Conservation (phyloP, 129 eudicot species). For the Helichrysum umbraculigerum region DNA sequence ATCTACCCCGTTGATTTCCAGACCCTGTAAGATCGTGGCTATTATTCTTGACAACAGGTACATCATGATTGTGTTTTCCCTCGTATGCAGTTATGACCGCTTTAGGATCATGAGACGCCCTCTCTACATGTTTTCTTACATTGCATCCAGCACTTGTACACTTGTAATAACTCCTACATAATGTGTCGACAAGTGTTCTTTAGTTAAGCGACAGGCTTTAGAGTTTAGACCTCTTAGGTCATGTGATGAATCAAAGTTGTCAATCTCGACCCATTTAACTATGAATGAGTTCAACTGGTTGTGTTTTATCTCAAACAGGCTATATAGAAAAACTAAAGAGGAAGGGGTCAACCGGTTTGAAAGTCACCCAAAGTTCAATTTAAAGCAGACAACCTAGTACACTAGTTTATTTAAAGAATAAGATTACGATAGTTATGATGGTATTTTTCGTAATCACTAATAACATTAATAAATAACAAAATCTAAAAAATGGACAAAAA, state of each 20-base stretch:
- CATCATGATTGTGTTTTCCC: constrained; percentile 95
- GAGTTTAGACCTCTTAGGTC: not conserved
- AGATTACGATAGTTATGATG: not conserved
- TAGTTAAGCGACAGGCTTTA: not conserved
- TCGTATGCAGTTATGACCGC: constrained; percentile 97
- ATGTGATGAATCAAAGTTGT: not conserved
- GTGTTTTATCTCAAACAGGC: not conserved
- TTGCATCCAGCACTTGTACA: constrained; percentile 90
- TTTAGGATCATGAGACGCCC: constrained; percentile 95
- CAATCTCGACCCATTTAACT: not conserved
- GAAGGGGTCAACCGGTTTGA: not conserved
- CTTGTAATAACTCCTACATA: constrained; percentile 91
- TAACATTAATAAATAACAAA: no score
- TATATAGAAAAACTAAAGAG: not conserved
- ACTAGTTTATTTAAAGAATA: not conserved
- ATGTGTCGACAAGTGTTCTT: constrained; percentile 4
- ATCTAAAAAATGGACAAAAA: not conserved
- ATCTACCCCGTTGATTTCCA: constrained; percentile 44
- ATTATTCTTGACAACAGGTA: constrained; percentile 59
- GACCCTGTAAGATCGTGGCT: constrained; percentile 52
- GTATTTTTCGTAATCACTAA: no score
- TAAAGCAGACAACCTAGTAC: not conserved
- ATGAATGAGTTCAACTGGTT: not conserved
- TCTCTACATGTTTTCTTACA: constrained; percentile 90
- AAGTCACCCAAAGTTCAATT: not conserved